A percentile compares a stretch with the other conserved stretches of the same genome.
These are phyloP conservation scores for Phytomonas serpens DNA, from an alignment of 208 protist genomes.

Conservation along the genomic window DNA sequence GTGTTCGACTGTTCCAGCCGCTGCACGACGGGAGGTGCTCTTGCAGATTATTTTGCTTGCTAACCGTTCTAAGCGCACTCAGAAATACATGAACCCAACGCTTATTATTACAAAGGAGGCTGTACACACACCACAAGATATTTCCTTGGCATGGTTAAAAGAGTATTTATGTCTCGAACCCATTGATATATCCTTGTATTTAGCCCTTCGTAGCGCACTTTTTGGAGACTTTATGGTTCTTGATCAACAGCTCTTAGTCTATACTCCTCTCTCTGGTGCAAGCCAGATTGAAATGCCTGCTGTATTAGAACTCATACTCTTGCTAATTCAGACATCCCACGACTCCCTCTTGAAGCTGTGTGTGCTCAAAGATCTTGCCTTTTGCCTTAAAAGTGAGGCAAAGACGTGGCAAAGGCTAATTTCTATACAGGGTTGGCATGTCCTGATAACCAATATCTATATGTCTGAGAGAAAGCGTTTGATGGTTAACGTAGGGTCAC, in stretches of 20 bases:
- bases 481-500: neutral
- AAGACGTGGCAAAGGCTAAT: conserved; percentile 55
- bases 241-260: conserved; percentile 15
- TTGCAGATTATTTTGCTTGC: conserved; percentile 62
- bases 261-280: conserved; percentile 15
- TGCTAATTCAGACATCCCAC: conserved; percentile 38
- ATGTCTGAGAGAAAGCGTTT: neutral
- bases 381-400: conserved; percentile 44
- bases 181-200: conserved; percentile 39
- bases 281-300: conserved; percentile 41
- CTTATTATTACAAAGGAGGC: conserved; percentile 36
- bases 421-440: neutral
- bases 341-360: conserved; percentile 31
- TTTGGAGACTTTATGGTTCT: conserved; percentile 53
- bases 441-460: neutral
- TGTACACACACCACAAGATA: conserved; percentile 47
- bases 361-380: conserved; percentile 42
- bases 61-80: conserved; percentile 52
- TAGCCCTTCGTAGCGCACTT: conserved; percentile 50
- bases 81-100: conserved; percentile 72
- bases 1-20: conserved; percentile 15
- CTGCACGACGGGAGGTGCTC: conserved; percentile 30
- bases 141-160: conserved; percentile 69
- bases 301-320: conserved; percentile 43
- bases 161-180: conserved; percentile 18